phyloP scores from a whole-genome alignment of 2,329 filamentous ascomycete genomes.

The Claviceps digitariae region DNA sequence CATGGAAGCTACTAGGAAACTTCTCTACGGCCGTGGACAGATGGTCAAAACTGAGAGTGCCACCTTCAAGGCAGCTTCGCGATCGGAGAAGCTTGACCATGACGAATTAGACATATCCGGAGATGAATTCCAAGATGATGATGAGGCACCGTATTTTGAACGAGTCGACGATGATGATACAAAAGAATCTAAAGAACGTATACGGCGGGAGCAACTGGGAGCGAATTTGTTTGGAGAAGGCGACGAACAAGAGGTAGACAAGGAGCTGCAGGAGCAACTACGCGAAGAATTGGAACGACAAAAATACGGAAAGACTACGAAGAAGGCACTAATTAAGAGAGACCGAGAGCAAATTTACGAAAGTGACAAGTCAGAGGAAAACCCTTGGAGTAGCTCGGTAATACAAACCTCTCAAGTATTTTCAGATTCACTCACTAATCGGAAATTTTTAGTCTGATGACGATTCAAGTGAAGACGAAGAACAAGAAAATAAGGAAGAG shows the following conservation, averaged over 20 bases:
- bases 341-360: conserved; percentile 83
- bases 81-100: conserved; percentile 55
- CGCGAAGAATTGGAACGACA: conserved; percentile 57
- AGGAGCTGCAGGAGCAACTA: conserved; percentile 56
- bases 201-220: conserved; percentile 69
- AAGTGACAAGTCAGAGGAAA: conserved; percentile 43
- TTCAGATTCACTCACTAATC: conserved; percentile 9
- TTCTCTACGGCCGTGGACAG: conserved; percentile 38
- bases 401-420: conserved; percentile 1
- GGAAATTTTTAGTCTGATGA: conserved; percentile 32
- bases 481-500: conserved; percentile 35
- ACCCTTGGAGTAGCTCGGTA: conserved; percentile 28
- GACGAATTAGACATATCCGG: conserved; percentile 54
- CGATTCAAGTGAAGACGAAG: conserved; percentile 23
- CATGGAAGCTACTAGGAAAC: conserved; percentile 43
- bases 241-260: conserved; percentile 58
- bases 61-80: conserved; percentile 48
- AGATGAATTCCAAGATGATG: conserved; percentile 76
- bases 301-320: conserved; percentile 60
- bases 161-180: conserved; percentile 68
- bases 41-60: conserved; percentile 55
- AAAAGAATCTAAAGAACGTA: conserved; percentile 57
- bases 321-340: conserved; percentile 69
- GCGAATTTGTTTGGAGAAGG: conserved; percentile 69
- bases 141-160: conserved; percentile 65